phyloP scores from a whole-genome alignment of 345 rosid genomes.

The Gossypium bickii region DNA sequence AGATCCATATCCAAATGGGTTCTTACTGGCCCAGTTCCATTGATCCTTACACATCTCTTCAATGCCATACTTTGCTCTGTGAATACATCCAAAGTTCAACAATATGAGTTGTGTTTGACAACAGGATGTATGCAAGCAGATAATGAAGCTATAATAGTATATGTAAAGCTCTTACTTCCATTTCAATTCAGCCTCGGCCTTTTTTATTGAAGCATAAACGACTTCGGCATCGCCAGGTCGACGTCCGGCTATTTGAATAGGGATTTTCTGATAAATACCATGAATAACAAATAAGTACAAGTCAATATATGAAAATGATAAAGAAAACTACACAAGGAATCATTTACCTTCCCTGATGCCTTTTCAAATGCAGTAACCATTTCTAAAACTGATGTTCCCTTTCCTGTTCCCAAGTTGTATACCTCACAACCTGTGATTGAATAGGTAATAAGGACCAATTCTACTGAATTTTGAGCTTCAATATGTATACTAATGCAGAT shows the following conservation, averaged over 20 bases:
- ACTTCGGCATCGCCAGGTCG: background rate
- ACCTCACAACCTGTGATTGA: background rate
- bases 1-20: background rate
- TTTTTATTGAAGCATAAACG: background rate
- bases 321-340: background rate
- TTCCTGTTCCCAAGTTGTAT: background rate
- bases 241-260: background rate
- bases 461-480: too few species aligned
- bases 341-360: background rate
- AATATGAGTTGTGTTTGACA: too few species aligned
- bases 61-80: background rate
- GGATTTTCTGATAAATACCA: background rate
- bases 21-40: background rate
- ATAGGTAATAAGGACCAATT: too few species aligned
- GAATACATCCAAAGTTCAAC: too few species aligned
- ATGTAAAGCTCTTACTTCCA: background rate
- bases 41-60: background rate
- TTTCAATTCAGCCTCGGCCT: background rate
- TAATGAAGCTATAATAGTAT: too few species aligned
- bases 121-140: background rate
- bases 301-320: too few species aligned
- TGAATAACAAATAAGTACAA: too few species aligned
- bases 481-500: too few species aligned
- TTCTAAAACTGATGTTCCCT: background rate
- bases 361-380: background rate